A percentile compares a stretch with the other conserved stretches of the same genome.
Evolutionary conservation across 768 basidiomycete species (phyloP).

Genomic region (Mycena metata): DNA sequence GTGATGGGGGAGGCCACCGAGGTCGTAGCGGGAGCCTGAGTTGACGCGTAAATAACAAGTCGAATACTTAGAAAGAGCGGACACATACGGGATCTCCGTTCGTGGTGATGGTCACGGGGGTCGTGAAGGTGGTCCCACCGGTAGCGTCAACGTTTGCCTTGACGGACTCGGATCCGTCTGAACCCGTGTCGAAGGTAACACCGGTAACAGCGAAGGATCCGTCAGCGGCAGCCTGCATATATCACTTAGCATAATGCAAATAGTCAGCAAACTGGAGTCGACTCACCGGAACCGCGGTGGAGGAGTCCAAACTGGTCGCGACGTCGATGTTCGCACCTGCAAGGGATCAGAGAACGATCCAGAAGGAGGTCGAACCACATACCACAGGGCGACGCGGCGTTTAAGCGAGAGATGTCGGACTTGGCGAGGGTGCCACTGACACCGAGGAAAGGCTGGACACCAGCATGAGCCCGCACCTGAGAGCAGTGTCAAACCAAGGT

Average conservation of each 20-base stretch:
- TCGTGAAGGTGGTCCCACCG: slow-evolving; percentile 4
- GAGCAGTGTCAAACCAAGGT: neutral
- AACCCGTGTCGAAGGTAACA: slow-evolving; percentile 6
- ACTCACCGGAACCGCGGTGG: slow-evolving; percentile 5
- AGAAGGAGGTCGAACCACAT: too few relatives aligned
- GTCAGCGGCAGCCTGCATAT: neutral
- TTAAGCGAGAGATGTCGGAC: neutral
- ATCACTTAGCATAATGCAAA: too few relatives aligned
- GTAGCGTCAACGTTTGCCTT: slow-evolving; percentile 6
- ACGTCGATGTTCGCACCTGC: neutral
- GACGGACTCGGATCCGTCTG: slow-evolving; percentile 12
- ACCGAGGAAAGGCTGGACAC: slow-evolving; percentile 17
- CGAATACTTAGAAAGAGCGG: too few relatives aligned
- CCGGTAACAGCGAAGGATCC: neutral
- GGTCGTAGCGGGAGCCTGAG: neutral
- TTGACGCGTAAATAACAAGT: neutral
- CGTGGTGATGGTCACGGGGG: neutral
- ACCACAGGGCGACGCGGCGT: neutral
- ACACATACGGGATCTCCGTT: slow-evolving; percentile 14
- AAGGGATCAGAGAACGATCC: too few relatives aligned
- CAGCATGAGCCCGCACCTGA: neutral
- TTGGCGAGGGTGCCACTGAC: slow-evolving; percentile 4
- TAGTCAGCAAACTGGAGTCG: too few relatives aligned
- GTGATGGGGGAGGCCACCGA: neutral
- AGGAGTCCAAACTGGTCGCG: slow-evolving; percentile 6